Conservation (phyloP, 495 filamentous ascomycete genomes). For the Penicillium simplicissimum region DNA sequence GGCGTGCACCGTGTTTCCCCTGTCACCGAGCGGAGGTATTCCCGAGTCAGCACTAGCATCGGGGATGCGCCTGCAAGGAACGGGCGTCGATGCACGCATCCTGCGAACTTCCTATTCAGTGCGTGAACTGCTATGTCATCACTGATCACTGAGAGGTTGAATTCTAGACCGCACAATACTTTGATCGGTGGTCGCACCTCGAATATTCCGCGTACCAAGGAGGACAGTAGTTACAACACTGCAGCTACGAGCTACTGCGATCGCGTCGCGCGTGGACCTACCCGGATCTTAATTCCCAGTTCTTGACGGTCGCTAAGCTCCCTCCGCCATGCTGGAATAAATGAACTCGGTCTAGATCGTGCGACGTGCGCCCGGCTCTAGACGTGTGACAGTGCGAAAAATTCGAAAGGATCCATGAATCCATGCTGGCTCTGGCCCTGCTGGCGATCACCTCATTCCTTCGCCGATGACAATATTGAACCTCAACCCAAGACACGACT, state of each 20-base stretch:
- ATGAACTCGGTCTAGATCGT: conserved; percentile 11
- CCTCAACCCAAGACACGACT: neutral
- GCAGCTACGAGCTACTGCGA: neutral
- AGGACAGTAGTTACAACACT: neutral
- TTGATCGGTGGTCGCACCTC: neutral
- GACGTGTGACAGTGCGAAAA: conserved; percentile 13
- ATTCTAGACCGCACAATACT: neutral
- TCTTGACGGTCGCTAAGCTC: neutral
- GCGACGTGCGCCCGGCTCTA: neutral
- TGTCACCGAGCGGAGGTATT: conserved; percentile 8
- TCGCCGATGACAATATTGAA: neutral
- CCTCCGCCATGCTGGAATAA: neutral
- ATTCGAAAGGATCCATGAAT: neutral
- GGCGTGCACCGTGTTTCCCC: neutral
- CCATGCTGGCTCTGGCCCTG: neutral
- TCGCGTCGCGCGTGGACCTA: neutral
- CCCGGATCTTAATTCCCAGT: neutral
- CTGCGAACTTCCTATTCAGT: neutral
- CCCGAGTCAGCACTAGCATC: conserved; percentile 26
- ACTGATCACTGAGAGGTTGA: neutral
- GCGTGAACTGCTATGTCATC: neutral
- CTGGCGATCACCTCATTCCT: conserved; percentile 1
- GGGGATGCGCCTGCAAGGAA: conserved; percentile 8
- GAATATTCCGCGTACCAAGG: neutral
- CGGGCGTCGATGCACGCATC: neutral